phyloP scores from a whole-genome alignment of 352 stramenopile genomes.

The Phytophthora sansomeana region DNA sequence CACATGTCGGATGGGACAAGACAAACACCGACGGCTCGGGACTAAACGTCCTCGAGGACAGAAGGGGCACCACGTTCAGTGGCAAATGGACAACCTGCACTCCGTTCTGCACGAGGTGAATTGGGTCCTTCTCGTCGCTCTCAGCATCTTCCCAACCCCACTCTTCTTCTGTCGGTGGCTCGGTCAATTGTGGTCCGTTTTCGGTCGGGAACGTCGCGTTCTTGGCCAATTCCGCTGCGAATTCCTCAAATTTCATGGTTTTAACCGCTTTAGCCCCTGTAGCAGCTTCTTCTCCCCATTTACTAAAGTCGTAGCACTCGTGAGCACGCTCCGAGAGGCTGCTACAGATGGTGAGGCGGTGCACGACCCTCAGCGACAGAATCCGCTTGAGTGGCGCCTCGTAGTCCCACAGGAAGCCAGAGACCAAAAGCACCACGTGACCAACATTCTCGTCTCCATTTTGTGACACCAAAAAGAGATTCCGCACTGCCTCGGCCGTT shows the following conservation, averaged over 20 bases:
- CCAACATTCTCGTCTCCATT: constrained; percentile 29
- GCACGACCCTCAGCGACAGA: constrained; percentile 47
- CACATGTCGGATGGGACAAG: constrained; percentile 69
- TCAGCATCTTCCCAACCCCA: constrained; percentile 64
- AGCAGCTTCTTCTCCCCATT: constrained; percentile 13
- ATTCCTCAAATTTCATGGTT: constrained; percentile 61
- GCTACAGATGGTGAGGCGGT: constrained; percentile 63
- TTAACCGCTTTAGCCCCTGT: constrained; percentile 19
- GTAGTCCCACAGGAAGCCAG: constrained; percentile 75
- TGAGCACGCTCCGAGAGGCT: constrained; percentile 74
- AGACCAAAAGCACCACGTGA: constrained; percentile 63
- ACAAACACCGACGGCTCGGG: constrained; percentile 78
- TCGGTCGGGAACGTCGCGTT: constrained; percentile 9
- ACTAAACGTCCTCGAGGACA: constrained; percentile 48
- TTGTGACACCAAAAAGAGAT: constrained; percentile 26
- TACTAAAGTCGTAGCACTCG: constrained; percentile 70
- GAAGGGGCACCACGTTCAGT: constrained; percentile 61
- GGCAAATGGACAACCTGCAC: constrained; percentile 66
- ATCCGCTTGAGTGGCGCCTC: constrained; percentile 45
- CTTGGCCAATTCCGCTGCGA: constrained; percentile 42
- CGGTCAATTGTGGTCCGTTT: constrained; percentile 25
- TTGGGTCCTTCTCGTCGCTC: background rate
- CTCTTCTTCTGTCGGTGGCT: constrained; percentile 34
- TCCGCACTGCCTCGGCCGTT: constrained; percentile 22
- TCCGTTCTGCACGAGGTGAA: constrained; percentile 2